Evolutionary conservation across 148 eudicot genomes (phyloP).

Genomic region (Fagopyrum esculentum): DNA sequence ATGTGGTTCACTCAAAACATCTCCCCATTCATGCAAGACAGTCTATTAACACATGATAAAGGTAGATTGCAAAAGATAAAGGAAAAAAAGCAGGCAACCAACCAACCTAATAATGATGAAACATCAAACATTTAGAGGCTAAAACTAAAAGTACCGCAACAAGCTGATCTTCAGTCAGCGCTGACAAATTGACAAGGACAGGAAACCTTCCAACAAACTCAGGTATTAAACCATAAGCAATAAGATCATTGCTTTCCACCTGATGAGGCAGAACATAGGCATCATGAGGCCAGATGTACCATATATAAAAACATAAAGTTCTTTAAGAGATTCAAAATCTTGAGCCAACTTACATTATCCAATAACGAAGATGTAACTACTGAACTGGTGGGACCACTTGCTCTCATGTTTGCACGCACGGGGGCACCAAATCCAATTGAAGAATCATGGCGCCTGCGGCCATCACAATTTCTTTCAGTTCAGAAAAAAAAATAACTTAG

Average conservation of each 20-base stretch:
- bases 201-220: constrained; percentile 99
- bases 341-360: constrained; percentile 58
- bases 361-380: constrained; percentile 75
- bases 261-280: constrained; percentile 26
- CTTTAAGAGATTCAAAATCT: not conserved
- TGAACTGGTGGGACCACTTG: constrained; percentile 65
- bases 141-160: constrained; percentile 51
- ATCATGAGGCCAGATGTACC: not conserved
- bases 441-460: constrained; percentile 84
- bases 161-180: constrained; percentile 92
- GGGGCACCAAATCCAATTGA: constrained; percentile 98
- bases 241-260: constrained; percentile 97
- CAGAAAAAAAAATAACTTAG: not conserved
- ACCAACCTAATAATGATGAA: not conserved
- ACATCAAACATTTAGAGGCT: not conserved
- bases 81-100: not conserved
- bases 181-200: constrained; percentile 82
- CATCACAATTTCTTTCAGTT: constrained; percentile 10
- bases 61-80: too few relatives aligned
- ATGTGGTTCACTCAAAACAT: not conserved
- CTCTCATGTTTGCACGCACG: constrained; percentile 94
- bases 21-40: not conserved
- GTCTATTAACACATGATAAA: too few relatives aligned
- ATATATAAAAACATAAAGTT: not conserved
- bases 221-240: constrained; percentile 91